Percentiles rank a stretch among this genome's conserved stretches.
These are phyloP conservation scores for Darksidea phi DNA, from an alignment of 495 filamentous ascomycete genomes.

Conservation along the genomic window DNA sequence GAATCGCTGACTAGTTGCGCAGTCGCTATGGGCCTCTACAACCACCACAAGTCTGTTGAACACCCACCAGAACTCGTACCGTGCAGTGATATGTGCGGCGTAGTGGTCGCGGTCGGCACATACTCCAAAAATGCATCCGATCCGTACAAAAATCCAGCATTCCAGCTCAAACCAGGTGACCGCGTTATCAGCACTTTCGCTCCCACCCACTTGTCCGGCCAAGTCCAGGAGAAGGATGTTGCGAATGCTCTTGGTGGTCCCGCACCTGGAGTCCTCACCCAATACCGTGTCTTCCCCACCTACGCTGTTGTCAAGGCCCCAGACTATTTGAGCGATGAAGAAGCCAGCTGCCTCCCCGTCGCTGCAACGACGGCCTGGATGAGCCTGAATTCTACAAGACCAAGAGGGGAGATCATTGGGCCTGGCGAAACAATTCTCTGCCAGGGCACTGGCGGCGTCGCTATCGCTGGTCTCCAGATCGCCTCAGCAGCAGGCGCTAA, in stretches of 20 bases:
- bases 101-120: slow-evolving; percentile 39
- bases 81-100: slow-evolving; percentile 50
- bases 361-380: slow-evolving; percentile 52
- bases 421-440: slow-evolving; percentile 43
- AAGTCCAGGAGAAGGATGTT: slow-evolving; percentile 42
- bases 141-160: slow-evolving; percentile 22
- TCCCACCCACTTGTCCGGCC: slow-evolving; percentile 47
- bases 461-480: slow-evolving; percentile 44
- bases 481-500: slow-evolving; percentile 41
- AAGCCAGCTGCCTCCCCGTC: slow-evolving; percentile 48
- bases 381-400: slow-evolving; percentile 47
- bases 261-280: slow-evolving; percentile 44
- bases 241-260: slow-evolving; percentile 41
- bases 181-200: slow-evolving; percentile 49
- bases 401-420: slow-evolving; percentile 41
- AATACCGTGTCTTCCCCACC: slow-evolving; percentile 47
- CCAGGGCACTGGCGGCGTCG: slow-evolving; percentile 51
- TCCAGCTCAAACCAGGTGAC: slow-evolving; percentile 42
- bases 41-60: slow-evolving; percentile 51
- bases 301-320: slow-evolving; percentile 45
- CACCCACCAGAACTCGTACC: slow-evolving; percentile 44
- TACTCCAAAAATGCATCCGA: slow-evolving; percentile 5
- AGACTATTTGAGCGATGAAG: slow-evolving; percentile 45
- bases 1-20: neutral
- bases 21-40: slow-evolving; percentile 59